These are phyloP conservation scores for Prunus mira DNA, from an alignment of 306 rosid species.

Conservation along the genomic window DNA sequence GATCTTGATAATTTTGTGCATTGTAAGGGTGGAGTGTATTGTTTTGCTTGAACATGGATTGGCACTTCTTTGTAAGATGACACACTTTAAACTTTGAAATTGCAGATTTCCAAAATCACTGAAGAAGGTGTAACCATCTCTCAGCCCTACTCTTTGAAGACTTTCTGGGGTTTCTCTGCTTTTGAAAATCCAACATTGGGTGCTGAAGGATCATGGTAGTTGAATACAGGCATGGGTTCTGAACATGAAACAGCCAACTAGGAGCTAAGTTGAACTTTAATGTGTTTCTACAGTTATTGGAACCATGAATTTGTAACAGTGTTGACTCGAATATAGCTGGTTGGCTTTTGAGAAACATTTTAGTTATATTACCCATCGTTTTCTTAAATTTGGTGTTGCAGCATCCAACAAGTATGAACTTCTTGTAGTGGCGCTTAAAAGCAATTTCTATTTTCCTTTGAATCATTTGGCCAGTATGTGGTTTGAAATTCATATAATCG, in stretches of 20 bases:
- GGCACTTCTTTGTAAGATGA: neutral
- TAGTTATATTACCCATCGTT: neutral
- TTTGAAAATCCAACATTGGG: slow-evolving; percentile 75
- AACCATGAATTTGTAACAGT: slow-evolving; percentile 11
- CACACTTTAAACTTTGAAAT: slow-evolving; percentile 21
- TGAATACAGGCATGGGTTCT: neutral
- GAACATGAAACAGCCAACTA: slow-evolving; percentile 1
- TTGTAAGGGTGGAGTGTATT: too few species aligned
- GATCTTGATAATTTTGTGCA: too few species aligned
- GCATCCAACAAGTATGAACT: neutral
- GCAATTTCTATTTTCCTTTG: neutral
- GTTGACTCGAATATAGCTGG: slow-evolving; percentile 1
- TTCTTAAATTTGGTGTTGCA: neutral
- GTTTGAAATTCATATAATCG: neutral
- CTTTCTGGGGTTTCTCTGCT: slow-evolving; percentile 81
- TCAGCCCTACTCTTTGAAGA: slow-evolving; percentile 72
- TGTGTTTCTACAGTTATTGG: neutral
- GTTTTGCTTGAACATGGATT: neutral
- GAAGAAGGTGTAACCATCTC: slow-evolving; percentile 67
- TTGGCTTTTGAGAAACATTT: neutral
- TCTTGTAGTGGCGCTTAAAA: neutral
- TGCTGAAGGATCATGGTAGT: slow-evolving; percentile 91
- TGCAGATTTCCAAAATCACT: slow-evolving; percentile 79
- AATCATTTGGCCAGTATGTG: neutral
- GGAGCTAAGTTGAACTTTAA: slow-evolving; percentile 8